phyloP scores from a whole-genome alignment of 225 moss, liverwort and hornwort genomes.

The Takakia lepidozioides region DNA sequence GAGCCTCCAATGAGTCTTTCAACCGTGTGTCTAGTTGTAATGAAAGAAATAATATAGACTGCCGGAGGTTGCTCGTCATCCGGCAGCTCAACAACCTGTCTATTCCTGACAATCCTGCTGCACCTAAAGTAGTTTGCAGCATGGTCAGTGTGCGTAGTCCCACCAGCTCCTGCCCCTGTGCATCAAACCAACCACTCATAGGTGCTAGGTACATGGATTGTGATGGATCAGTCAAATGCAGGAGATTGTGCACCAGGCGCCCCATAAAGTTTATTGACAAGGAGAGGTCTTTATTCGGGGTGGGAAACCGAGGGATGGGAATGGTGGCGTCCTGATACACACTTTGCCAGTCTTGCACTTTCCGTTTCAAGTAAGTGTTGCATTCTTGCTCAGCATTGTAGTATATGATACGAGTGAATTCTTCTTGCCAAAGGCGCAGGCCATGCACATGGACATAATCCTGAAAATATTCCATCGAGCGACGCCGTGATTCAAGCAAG shows the following conservation, averaged over 20 bases:
- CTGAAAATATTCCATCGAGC: conserved; percentile 99
- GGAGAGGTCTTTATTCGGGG: conserved; percentile 60
- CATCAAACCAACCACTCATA: conserved; percentile 99
- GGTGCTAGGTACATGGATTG: conserved; percentile 94
- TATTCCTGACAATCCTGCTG: conserved; percentile 77
- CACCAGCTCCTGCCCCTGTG: conserved; percentile 91
- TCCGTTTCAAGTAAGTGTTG: conserved; percentile 74
- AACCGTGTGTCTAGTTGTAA: conserved; percentile 34
- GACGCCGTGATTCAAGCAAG: conserved; percentile 63
- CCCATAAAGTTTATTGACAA: conserved; percentile 87
- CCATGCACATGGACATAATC: conserved; percentile 98
- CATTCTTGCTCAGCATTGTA: conserved; percentile 94
- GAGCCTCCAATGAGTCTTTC: conserved; percentile 26
- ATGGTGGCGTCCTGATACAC: conserved; percentile 65
- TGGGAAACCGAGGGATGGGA: conserved; percentile 68
- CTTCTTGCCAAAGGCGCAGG: conserved; percentile 90
- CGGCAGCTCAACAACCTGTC: conserved; percentile 79
- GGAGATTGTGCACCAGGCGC: conserved; percentile 64
- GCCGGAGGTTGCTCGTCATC: conserved; percentile 47
- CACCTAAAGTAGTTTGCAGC: conserved; percentile 67
- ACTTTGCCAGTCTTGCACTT: conserved; percentile 86
- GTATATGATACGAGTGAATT: conserved; percentile 85
- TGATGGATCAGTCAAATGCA: conserved; percentile 77
- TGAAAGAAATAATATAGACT: conserved; percentile 43
- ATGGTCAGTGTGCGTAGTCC: conserved; percentile 80